A percentile compares a stretch with the other conserved stretches of the same genome.
Conservation (phyloP, 2,329 filamentous ascomycete genomes). For the Ophiostoma tasmaniense region DNA sequence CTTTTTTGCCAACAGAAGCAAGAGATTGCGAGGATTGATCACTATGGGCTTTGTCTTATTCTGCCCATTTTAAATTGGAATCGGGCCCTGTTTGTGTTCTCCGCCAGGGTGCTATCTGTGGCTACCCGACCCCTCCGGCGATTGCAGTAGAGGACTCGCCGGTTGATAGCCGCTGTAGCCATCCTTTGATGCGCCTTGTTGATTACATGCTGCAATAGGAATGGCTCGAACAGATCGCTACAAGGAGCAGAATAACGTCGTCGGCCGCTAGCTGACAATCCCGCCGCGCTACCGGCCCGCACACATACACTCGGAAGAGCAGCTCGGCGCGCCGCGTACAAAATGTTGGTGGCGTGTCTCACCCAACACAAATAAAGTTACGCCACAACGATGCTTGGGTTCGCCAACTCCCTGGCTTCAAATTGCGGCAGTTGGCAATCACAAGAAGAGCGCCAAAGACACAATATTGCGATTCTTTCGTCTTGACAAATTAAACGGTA, state of each 20-base stretch:
- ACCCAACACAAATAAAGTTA: background rate
- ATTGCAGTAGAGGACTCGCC: background rate
- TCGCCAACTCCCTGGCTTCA: background rate
- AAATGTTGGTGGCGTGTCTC: background rate
- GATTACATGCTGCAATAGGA: background rate
- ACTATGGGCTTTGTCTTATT: background rate
- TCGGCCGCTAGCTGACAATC: background rate
- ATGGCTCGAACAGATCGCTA: background rate
- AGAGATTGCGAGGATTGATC: background rate
- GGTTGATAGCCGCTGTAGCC: background rate
- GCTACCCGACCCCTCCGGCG: background rate
- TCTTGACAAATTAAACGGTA: background rate
- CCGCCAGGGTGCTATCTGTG: background rate
- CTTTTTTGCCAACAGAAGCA: background rate
- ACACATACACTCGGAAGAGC: background rate
- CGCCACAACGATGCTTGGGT: background rate
- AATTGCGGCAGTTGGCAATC: background rate
- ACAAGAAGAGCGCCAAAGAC: background rate
- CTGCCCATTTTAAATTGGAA: background rate
- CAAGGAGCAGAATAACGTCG: background rate
- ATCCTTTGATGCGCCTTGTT: background rate
- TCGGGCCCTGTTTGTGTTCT: background rate
- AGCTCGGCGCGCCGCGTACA: background rate
- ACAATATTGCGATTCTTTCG: background rate
- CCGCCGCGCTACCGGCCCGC: background rate